Evolutionary conservation across 1,284 basidiomycete genomes (phyloP), one percentile per base, ranked within the genome.

Genomic region (Thecaphora frezii): DNA sequence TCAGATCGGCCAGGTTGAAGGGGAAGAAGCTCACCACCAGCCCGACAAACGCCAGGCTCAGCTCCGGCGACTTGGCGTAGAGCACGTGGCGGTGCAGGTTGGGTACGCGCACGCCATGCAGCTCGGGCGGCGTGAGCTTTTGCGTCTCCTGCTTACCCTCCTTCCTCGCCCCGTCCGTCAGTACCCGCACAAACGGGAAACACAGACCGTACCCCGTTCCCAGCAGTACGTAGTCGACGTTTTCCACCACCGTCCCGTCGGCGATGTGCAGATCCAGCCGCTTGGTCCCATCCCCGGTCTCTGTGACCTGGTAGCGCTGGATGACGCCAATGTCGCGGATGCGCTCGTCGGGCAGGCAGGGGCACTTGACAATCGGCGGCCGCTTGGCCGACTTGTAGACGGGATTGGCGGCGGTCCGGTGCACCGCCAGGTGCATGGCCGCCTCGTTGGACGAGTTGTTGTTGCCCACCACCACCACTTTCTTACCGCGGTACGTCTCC

Each of bases 371-470:
- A 7, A 58, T 48, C 2, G 54, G 50, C 7, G 54, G 51, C 2
- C 44, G 48, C 37, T 65, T 66, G 19, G 51, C 38, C 38, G 58
- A 56, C 19, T 59, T 30, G 39, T 61, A 68, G 2, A 74, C 59
- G 2, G 66, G 69, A n/a, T 58, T 30, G 1, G 36, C 10, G 13
- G 24, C 21, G 18, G 63, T 51, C n/a, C 58, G 49, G 40, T 66
- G 54, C 3, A 58, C 51, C 1, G 70, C 73, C 3, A 76, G 45
- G 42, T 76, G 73, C 2, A 72, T 62, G 1, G 65, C 66, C 16
- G 67, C 70, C 44, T 76, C 73, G 40, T 76, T 76, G 12, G 69
- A 56, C 28, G 50, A 55, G 33, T 74, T 72, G 30, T 71, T 71
- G 50, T 76, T 76, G 2, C 73, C 73, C 0, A 74, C 69, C 24